Evolutionary conservation across 2,329 filamentous ascomycete genomes (phyloP), one percentile per base, ranked within the genome.

Genomic region (Talaromyces sp.): DNA sequence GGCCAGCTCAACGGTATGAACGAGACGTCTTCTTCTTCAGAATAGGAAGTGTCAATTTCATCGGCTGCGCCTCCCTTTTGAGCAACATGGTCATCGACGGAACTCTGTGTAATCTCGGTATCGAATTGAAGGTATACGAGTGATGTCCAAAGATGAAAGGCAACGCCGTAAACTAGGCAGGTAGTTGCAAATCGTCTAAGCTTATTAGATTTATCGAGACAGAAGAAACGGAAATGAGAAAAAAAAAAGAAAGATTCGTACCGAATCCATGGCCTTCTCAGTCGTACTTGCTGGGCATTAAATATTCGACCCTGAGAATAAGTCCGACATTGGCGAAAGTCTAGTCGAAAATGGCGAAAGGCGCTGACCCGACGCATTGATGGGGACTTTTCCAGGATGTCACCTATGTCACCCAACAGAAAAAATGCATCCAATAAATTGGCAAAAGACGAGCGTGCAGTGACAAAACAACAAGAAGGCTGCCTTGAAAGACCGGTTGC

Each of bases 1-100:
- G 56, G 80, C 80, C 62, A 84, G 3, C 85, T 85, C 57, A 89
- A 82, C 0, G 87, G 84, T 8, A 89, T 80, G 62, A 89, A 89
- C 14, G 81, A 64, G 1, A 80, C 72, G 19, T 81, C 77, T 14
- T 77, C 75, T 3, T 80, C 76, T 7, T 79, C 77, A 1, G 66
- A 64, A 66, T 64, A 62, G 10, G 61, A 58, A 35, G 19, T n/a
- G 21, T 46, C 21, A 3, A 46, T 5, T 17, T 41, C 55, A 35
- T 24, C 55, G 54, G 8, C 9, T 27, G 41, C n/a, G 26, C 52
- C 51, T 38, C 55, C 58, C 19, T 41, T 59, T 6, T 38, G 49
- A 27, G 60, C 58, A 26, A 56, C 49, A 26, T 55, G 43, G 11
- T 67, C 62, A 26, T 64, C 49, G 4, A 60, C 38, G 35, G 51